phyloP scores from a whole-genome alignment of 1,284 basidiomycete species.

The Apiotrichum gamsii region DNA sequence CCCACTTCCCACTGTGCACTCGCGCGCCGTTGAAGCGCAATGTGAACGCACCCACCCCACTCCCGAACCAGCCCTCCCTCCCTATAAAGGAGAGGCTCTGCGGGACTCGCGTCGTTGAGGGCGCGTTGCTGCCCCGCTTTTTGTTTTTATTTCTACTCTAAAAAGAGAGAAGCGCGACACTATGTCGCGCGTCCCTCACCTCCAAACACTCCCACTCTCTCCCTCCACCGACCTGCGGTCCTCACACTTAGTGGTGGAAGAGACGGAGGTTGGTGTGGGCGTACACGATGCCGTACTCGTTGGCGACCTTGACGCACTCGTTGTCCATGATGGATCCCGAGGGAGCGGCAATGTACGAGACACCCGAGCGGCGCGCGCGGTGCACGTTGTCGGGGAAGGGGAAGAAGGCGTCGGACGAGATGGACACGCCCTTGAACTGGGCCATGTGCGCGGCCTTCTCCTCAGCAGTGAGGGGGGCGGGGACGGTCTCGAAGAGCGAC shows the following conservation, averaged over 20 bases:
- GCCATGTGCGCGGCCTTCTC: conserved; percentile 70
- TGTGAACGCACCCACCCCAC: too few species aligned
- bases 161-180: too few species aligned
- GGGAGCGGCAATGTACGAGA: conserved; percentile 86
- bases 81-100: too few species aligned
- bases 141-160: too few species aligned
- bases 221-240: too few species aligned
- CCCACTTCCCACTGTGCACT: too few species aligned
- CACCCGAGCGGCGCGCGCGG: conserved; percentile 83
- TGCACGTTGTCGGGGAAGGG: conserved; percentile 99
- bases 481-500: conserved; percentile 69
- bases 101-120: too few species aligned
- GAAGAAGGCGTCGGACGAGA: conserved; percentile 98
- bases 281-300: conserved; percentile 84
- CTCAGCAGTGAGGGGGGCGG: conserved; percentile 60
- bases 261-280: conserved; percentile 65
- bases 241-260: conserved; percentile 13
- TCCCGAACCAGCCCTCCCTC: too few species aligned
- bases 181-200: too few species aligned
- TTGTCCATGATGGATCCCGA: conserved; percentile 95
- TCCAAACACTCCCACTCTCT: too few species aligned
- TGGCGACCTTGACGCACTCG: conserved; percentile 88
- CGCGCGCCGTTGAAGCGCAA: too few species aligned
- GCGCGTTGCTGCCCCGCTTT: too few species aligned
- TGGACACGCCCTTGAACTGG: conserved; percentile 75